Evolutionary conservation across 2,329 filamentous ascomycete genomes (phyloP).

Genomic region (Xylariaceae sp.): DNA sequence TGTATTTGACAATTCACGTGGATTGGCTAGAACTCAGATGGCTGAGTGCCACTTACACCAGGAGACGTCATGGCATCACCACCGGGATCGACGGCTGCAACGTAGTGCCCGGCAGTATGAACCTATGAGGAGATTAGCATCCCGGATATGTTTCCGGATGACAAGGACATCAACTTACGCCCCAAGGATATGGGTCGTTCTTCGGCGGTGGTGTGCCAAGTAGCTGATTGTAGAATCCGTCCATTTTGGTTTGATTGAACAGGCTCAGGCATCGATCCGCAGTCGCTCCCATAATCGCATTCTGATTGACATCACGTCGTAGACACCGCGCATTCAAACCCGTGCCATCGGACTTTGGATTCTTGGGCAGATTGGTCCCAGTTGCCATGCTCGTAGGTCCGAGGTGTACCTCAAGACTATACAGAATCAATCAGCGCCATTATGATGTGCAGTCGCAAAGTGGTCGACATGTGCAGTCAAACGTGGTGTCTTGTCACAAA

Average conservation of each 20-base stretch:
- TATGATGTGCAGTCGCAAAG: no score
- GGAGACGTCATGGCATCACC: slow-evolving; percentile 35
- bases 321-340: slow-evolving; percentile 41
- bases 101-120: slow-evolving; percentile 37
- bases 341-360: slow-evolving; percentile 32
- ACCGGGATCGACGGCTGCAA: slow-evolving; percentile 35
- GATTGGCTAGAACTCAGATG: no score
- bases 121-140: slow-evolving; percentile 23
- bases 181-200: slow-evolving; percentile 35
- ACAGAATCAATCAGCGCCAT: slow-evolving; percentile 11
- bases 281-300: slow-evolving; percentile 35
- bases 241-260: slow-evolving; percentile 35
- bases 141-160: background rate
- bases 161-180: slow-evolving; percentile 29
- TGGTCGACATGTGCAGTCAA: no score
- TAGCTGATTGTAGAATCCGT: slow-evolving; percentile 38
- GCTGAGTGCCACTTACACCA: slow-evolving; percentile 17
- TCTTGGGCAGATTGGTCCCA: slow-evolving; percentile 28
- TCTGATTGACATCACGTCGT: slow-evolving; percentile 37
- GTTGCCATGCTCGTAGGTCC: slow-evolving; percentile 34
- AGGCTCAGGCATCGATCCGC: slow-evolving; percentile 32
- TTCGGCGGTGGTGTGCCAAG: slow-evolving; percentile 35
- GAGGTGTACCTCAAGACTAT: slow-evolving; percentile 38
- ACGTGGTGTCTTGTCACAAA: background rate
- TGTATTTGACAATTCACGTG: no score